Evolutionary conservation across 2,329 filamentous ascomycete species (phyloP), one percentile per base, ranked within the genome.

Genomic region (Cercospora beticola): DNA sequence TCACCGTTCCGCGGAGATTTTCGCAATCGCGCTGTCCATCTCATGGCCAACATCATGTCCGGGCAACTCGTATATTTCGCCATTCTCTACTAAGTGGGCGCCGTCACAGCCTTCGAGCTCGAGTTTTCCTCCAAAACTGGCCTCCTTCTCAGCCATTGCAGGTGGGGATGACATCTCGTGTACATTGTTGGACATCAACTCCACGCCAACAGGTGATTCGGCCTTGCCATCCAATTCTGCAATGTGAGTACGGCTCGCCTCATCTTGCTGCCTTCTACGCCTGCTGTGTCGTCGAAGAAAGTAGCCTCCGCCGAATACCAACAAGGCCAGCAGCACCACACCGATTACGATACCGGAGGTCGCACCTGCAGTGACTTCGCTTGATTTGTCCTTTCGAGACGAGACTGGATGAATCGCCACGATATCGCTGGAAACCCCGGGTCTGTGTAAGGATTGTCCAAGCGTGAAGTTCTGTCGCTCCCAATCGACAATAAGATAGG

Each of bases 401-500:
- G 36, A 43, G 16, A 28, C 36, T 9, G 66, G 46, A 16, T 65
- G 16, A 1, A 68, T 66, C 7, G 68, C 31, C 5, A 68, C 60
- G 30, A 70, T 62, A 21, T 64, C 40, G 8, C 21, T 62, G 10
- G 65, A 62, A 1, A 67, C 65, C 23, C 65, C 65, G 16, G 58
- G 62, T 5, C 43, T 57, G 18, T 69, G 67, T 31, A 61, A 59
- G 4, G 68, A 61, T 58, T 66, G 66, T 12, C 61, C 66, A 23
- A 73, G 31, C 2, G 65, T 73, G 43, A 73, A 73, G 14, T 59
- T 65, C 18, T 56, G 21, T 4, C 66, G 61, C 21, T 71, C 68
- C 62, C 70, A 71, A 62, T 73, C 70, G 9, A 70, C 70, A 2
- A 71, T 52, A 18, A 73, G 30, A 49, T 73, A 78, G 16, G 76